Conservation (phyloP, 805 yeast species). For the Zygotorulaspora sp. region DNA sequence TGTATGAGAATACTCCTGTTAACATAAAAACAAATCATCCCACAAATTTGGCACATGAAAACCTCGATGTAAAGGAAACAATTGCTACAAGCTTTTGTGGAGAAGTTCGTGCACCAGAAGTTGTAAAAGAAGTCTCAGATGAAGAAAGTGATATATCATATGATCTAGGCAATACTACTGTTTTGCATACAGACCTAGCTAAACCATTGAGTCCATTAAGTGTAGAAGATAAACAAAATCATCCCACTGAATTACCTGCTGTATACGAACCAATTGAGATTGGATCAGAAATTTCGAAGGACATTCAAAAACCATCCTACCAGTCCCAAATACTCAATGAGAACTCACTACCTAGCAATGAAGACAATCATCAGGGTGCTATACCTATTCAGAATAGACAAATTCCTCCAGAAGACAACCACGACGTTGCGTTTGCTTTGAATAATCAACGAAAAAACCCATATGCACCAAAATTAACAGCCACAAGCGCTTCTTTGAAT, state of each 20-base stretch:
- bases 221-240: not conserved
- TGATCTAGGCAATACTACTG: slow-evolving; percentile 3
- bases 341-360: not conserved
- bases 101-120: slow-evolving; percentile 2
- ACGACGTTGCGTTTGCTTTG: not conserved
- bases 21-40: no score
- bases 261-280: not conserved
- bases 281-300: not conserved
- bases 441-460: not conserved
- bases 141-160: slow-evolving; percentile 5
- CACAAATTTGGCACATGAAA: no score
- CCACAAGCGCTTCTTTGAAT: no score
- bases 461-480: not conserved
- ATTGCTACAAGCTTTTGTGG: not conserved
- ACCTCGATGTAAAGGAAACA: no score
- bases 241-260: not conserved
- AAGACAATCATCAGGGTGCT: no score
- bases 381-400: not conserved
- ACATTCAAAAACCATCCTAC: not conserved
- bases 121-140: slow-evolving; percentile 1
- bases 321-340: not conserved
- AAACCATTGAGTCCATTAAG: not conserved
- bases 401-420: not conserved
- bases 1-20: no score
- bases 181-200: slow-evolving; percentile 2